Conservation (phyloP, 2,329 filamentous ascomycete species). For the Cephalotrichum gorgonifer region DNA sequence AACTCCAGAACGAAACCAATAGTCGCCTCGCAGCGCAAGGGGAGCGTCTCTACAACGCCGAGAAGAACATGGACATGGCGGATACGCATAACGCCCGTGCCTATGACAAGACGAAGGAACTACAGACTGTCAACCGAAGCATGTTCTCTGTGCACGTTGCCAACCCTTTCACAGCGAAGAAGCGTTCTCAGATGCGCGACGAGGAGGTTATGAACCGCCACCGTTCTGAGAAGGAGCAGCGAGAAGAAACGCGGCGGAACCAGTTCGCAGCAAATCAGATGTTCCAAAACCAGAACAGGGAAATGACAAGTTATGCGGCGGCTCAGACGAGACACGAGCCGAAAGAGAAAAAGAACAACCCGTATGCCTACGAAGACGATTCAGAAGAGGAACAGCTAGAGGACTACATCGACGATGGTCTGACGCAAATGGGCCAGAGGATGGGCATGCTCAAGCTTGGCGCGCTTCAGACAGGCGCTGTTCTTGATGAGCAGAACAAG, state of each 20-base stretch:
- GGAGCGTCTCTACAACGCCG: constrained; percentile 71
- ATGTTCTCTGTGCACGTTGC: constrained; percentile 81
- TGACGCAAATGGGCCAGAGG: constrained; percentile 59
- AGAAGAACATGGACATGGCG: constrained; percentile 73
- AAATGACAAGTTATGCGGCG: neutral
- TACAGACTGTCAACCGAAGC: constrained; percentile 76
- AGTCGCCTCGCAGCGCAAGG: constrained; percentile 63
- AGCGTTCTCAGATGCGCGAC: constrained; percentile 54
- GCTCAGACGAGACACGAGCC: neutral
- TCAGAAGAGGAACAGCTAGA: constrained; percentile 38
- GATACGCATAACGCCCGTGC: constrained; percentile 66
- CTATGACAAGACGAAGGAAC: constrained; percentile 69
- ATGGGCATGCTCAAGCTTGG: constrained; percentile 63
- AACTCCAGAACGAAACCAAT: constrained; percentile 3
- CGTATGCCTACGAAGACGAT: constrained; percentile 70
- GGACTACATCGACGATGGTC: constrained; percentile 44
- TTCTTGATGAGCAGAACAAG: constrained; percentile 68
- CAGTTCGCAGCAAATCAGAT: neutral
- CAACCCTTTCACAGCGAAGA: constrained; percentile 67
- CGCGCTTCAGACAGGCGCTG: constrained; percentile 62
- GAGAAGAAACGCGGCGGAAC: constrained; percentile 47
- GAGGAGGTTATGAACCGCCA: constrained; percentile 60
- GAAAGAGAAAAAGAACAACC: constrained; percentile 19
- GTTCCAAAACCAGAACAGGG: neutral
- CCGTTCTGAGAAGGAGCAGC: constrained; percentile 52